Evolutionary conservation across 164 flowering plant species (phyloP).

Genomic region (Aristolochia fimbriata): DNA sequence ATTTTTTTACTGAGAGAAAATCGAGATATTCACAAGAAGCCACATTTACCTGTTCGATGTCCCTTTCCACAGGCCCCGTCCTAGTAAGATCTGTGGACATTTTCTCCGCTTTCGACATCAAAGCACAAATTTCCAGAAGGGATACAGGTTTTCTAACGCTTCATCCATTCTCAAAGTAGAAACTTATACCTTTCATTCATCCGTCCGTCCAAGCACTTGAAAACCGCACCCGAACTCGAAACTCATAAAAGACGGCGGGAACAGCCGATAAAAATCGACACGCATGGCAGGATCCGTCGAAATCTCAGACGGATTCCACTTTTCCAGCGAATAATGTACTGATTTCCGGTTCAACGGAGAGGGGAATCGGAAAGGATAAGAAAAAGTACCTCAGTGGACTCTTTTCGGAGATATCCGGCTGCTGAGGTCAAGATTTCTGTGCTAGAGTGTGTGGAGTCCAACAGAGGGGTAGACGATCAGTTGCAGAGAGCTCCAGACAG

Average conservation of each 20-base stretch:
- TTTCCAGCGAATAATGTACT: background rate
- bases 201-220: background rate
- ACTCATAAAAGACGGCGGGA: background rate
- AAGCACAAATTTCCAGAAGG: slow-evolving; percentile 10
- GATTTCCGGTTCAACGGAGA: background rate
- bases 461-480: no score
- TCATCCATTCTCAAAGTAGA: slow-evolving; percentile 28
- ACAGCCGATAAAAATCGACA: background rate
- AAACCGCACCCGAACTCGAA: background rate
- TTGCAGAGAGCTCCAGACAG: background rate
- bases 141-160: slow-evolving; percentile 8
- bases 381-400: background rate
- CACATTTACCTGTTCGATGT: slow-evolving; percentile 63
- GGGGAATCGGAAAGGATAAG: background rate
- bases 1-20: background rate
- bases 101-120: slow-evolving; percentile 43
- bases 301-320: background rate
- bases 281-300: slow-evolving; percentile 1
- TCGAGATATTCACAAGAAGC: background rate
- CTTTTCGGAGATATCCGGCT: background rate
- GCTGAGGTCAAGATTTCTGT: background rate
- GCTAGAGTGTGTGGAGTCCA: background rate
- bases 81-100: slow-evolving; percentile 61
- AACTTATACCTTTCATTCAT: slow-evolving; percentile 26
- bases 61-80: slow-evolving; percentile 63